A percentile compares a stretch with the other conserved stretches of the same genome.
Evolutionary conservation across 23 red algal genomes (phyloP).

Genomic region (Gracilaria domingensis): DNA sequence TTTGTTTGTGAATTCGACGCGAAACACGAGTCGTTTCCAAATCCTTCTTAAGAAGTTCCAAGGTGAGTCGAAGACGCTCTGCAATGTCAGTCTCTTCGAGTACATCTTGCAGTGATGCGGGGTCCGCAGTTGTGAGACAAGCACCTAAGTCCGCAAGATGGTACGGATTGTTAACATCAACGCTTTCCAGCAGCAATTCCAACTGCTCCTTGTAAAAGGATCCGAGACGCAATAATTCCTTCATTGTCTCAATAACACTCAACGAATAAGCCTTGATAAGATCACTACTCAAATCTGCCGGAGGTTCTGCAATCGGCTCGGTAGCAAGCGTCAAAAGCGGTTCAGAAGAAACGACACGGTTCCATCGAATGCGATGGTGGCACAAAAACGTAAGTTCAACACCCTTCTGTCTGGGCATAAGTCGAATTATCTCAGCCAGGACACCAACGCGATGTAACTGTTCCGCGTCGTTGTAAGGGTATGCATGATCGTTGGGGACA

Average conservation of each 20-base stretch:
- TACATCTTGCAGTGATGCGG: constrained; percentile 88
- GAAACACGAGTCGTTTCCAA: constrained; percentile 93
- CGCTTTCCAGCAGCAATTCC: constrained; percentile 86
- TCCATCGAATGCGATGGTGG: constrained; percentile 95
- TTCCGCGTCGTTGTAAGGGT: constrained; percentile 62
- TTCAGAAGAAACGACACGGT: constrained; percentile 56
- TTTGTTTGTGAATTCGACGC: constrained; percentile 92
- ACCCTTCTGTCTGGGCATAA: constrained; percentile 86
- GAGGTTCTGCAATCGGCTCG: constrained; percentile 84
- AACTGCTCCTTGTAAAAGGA: constrained; percentile 98
- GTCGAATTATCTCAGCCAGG: constrained; percentile 86
- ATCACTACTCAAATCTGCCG: constrained; percentile 70
- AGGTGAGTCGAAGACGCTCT: constrained; percentile 83
- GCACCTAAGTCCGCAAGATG: constrained; percentile 97
- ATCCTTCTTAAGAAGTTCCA: constrained; percentile 90
- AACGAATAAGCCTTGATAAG: constrained; percentile 92
- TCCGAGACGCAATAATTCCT: constrained; percentile 85
- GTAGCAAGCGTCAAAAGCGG: constrained; percentile 83
- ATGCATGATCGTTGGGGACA: constrained; percentile 46
- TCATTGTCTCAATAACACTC: constrained; percentile 90
- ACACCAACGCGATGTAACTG: constrained; percentile 92
- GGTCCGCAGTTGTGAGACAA: constrained; percentile 94
- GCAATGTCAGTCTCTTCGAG: constrained; percentile 90
- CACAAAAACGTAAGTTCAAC: constrained; percentile 96
- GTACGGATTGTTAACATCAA: constrained; percentile 96